phyloP scores from a whole-genome alignment of 768 basidiomycete species.

The Hericium coralloides region DNA sequence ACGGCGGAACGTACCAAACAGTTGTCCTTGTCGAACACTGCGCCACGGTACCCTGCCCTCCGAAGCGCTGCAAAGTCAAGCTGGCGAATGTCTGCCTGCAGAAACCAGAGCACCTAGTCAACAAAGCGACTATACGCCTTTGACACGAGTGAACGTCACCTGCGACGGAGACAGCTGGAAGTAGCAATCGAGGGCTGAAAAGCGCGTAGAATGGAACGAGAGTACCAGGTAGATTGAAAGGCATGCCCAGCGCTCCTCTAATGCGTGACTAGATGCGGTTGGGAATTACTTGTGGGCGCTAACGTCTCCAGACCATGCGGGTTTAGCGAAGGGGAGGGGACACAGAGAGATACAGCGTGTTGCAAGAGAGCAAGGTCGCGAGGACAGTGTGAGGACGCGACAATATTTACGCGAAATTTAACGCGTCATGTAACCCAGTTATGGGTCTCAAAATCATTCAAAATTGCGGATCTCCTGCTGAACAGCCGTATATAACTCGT shows the following conservation, averaged over 20 bases:
- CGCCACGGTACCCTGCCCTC: conserved; percentile 76
- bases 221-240: conserved; percentile 64
- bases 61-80: conserved; percentile 69
- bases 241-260: conserved; percentile 34
- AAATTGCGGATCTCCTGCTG: too few species aligned
- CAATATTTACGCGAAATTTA: too few species aligned
- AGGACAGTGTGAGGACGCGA: too few species aligned
- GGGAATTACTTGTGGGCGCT: too few species aligned
- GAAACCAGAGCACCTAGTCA: not conserved
- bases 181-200: conserved; percentile 53
- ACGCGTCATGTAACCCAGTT: too few species aligned
- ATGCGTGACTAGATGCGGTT: too few species aligned
- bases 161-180: conserved; percentile 59
- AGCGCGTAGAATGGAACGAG: conserved; percentile 65
- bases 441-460: too few species aligned
- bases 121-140: not conserved
- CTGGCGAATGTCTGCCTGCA: conserved; percentile 74
- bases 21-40: conserved; percentile 96
- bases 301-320: too few species aligned
- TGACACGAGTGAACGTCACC: conserved; percentile 32
- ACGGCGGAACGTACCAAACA: conserved; percentile 57
- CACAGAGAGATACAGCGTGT: too few species aligned
- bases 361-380: too few species aligned
- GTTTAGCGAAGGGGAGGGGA: too few species aligned
- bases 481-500: too few species aligned